Evolutionary conservation across 1,139 yeast species (phyloP), one percentile per base, ranked within the genome.

Genomic region (Casaregolazyma suthepensis): DNA sequence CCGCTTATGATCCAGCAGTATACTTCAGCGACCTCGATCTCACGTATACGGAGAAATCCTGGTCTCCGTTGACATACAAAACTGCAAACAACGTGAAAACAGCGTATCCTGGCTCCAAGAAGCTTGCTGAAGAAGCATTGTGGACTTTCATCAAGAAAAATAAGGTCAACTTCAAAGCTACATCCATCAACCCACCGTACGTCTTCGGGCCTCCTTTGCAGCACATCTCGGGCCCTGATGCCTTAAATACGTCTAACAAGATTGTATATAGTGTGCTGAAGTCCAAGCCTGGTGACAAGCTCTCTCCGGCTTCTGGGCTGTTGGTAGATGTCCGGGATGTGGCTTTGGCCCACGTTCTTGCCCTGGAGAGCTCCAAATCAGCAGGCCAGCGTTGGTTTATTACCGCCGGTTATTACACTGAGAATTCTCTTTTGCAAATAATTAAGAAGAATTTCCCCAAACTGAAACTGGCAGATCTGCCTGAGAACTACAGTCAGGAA

Each of bases 261-360:
- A 45, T 58, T 22, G 45, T 60, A 13, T 55, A 62, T 48, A 54
- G 61, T 20, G 45, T 66, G 23, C 54, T 64, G 49, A 56, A 60
- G 38, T 62, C 61, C 13, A 53, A 55, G 52, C 45, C 53, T 20
- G 54, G 52, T 13, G 54, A 49, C 9, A 38, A 50, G 5, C 40
- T 49, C 1, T 50, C 47, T 2, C 45, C 54, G 6, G 49, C 51
- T 2, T 35, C 56, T 43, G 43, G 37, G 51, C 51, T 61, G 38
- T 65, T 63, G 63, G 71, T 76, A 45, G 83, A 80, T 59, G 84
- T 80, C 1, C 70, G 83, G 52, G 82, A 80, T 60, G 76, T 77
- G 5, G 82, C 83, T 3, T 64, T 62, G 55, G 81, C 81, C 12
- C 85, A 80, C 62, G 63, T 79, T 10, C 59, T 63, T 43, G 78